phyloP scores from a whole-genome alignment of 441 rosid genomes.

The Aleurites moluccanus region DNA sequence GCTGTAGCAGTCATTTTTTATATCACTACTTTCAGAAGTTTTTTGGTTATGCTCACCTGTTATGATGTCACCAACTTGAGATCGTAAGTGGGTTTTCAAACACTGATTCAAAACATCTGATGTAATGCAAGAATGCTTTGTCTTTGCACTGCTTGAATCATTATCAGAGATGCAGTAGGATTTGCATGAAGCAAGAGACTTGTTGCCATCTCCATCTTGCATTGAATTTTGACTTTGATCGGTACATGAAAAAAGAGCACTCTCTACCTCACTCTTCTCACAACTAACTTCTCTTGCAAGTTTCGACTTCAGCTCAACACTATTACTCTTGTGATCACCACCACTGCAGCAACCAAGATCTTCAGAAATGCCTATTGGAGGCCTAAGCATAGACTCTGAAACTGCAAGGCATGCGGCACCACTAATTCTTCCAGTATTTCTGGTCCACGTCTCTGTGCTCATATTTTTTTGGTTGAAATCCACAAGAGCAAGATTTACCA shows the following conservation, averaged over 20 bases:
- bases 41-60: conserved; percentile 28
- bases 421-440: conserved; percentile 8
- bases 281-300: conserved; percentile 28
- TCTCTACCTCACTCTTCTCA: conserved; percentile 45
- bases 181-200: conserved; percentile 50
- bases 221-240: conserved; percentile 32
- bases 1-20: conserved; percentile 14
- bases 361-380: conserved; percentile 15
- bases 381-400: conserved; percentile 23
- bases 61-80: conserved; percentile 25
- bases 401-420: conserved; percentile 5
- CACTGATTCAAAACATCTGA: conserved; percentile 24
- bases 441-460: conserved; percentile 19
- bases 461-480: conserved; percentile 14
- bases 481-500: conserved; percentile 22
- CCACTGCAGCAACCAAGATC: conserved; percentile 23
- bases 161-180: conserved; percentile 49
- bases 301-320: conserved; percentile 24
- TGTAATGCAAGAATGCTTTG: conserved; percentile 21
- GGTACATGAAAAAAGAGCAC: conserved; percentile 26
- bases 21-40: conserved; percentile 23
- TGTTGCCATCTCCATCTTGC: conserved; percentile 34
- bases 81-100: conserved; percentile 27
- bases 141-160: conserved; percentile 39
- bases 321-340: conserved; percentile 25